Evolutionary conservation across 192 early-diverging fungal species (phyloP).

Genomic region (Pilaira anomala): DNA sequence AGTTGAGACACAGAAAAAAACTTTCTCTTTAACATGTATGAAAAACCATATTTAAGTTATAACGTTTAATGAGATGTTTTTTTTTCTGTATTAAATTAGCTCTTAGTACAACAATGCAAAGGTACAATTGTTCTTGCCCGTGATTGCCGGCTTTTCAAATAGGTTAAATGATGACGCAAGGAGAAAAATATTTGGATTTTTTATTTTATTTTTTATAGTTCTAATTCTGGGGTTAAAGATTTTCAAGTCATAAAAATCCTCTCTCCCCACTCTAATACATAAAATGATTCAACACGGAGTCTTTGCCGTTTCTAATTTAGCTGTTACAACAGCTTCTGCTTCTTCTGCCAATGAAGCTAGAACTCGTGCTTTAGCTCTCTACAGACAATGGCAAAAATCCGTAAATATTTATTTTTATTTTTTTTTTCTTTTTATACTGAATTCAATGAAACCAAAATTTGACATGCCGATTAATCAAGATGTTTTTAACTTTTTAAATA

Average conservation of each 20-base stretch:
- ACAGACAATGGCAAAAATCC: constrained; percentile 68
- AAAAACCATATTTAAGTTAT: no score
- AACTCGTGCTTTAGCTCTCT: constrained; percentile 59
- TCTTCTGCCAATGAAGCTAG: constrained; percentile 61
- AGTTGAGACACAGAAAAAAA: no score
- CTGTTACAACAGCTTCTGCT: constrained; percentile 54
- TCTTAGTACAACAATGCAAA: no score
- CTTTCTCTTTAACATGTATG: no score
- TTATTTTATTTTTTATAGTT: background rate
- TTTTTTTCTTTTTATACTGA: background rate
- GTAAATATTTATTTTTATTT: constrained; percentile 35
- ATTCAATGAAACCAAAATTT: background rate
- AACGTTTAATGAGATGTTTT: no score
- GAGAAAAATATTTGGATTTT: constrained; percentile 1
- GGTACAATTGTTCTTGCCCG: no score
- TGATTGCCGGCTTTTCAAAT: no score
- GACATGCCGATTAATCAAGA: background rate
- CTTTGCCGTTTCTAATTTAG: constrained; percentile 43
- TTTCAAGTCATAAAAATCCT: background rate
- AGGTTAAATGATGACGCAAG: no score
- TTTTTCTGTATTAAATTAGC: no score
- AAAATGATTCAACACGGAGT: constrained; percentile 18
- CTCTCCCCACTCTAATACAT: constrained; percentile 14
- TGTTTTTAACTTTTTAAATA: constrained; percentile 19
- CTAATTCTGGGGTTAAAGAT: constrained; percentile 16